These are phyloP conservation scores for Aspergillus arachidicola DNA, from an alignment of 2,329 filamentous ascomycete species.

Conservation along the genomic window DNA sequence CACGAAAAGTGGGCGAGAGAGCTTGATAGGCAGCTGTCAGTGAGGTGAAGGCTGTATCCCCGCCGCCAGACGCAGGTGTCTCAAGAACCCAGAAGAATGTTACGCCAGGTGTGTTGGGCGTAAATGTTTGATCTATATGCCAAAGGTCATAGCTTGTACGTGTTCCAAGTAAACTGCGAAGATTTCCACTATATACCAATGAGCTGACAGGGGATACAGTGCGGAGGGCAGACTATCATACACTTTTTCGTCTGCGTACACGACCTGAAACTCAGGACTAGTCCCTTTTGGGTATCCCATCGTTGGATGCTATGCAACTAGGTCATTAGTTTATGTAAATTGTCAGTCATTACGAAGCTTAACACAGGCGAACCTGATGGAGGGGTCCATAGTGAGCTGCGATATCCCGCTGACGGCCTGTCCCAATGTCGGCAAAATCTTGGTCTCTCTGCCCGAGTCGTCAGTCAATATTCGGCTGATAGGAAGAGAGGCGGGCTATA, in stretches of 20 bases:
- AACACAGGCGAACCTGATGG: constrained; percentile 4
- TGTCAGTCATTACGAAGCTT: background rate
- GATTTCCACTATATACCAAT: constrained; percentile 6
- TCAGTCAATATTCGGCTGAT: background rate
- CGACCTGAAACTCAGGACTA: constrained; percentile 13
- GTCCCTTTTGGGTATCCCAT: constrained; percentile 16
- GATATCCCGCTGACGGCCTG: constrained; percentile 8
- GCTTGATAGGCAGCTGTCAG: constrained; percentile 12
- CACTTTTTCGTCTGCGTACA: constrained; percentile 16
- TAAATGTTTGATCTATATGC: constrained; percentile 16
- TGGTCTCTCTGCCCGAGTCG: constrained; percentile 6
- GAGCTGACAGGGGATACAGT: background rate
- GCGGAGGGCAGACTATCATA: background rate
- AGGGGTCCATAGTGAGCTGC: constrained; percentile 11
- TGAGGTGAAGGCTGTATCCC: constrained; percentile 13
- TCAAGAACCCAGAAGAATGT: constrained; percentile 16
- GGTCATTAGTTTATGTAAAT: background rate
- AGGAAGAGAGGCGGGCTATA: background rate
- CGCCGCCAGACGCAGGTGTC: constrained; percentile 11
- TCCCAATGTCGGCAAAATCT: constrained; percentile 15
- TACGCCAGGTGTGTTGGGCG: constrained; percentile 12
- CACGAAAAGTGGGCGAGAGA: constrained; percentile 13
- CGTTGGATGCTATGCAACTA: constrained; percentile 10
- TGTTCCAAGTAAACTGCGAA: constrained; percentile 10
- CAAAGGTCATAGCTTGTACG: constrained; percentile 14